phyloP scores from a whole-genome alignment of 129 eudicot species.

The Pseudognaphalium luteoalbum region DNA sequence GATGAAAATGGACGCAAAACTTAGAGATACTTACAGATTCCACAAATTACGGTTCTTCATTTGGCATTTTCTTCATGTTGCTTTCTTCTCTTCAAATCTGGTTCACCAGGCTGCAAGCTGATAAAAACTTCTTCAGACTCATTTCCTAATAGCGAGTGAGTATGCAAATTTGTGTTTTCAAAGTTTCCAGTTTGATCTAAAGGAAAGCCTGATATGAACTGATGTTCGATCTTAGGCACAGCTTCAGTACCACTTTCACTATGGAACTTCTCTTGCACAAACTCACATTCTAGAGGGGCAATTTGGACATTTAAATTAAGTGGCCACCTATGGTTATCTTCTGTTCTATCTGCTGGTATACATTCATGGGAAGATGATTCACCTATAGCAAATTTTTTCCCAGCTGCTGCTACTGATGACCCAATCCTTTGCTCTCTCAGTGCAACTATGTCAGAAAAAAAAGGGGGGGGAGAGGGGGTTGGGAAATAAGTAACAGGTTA shows the following conservation, averaged over 20 bases:
- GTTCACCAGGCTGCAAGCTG: conserved; percentile 63
- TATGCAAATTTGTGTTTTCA: conserved; percentile 30
- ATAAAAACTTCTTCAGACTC: conserved; percentile 44
- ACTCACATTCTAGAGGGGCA: conserved; percentile 31
- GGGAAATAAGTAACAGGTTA: conserved; percentile 3
- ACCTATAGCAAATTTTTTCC: conserved; percentile 46
- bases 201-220: conserved; percentile 58
- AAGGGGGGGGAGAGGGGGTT: conserved; percentile 1
- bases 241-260: conserved; percentile 30
- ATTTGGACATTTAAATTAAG: conserved; percentile 39
- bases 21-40: conserved; percentile 30
- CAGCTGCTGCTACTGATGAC: conserved; percentile 32
- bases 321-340: conserved; percentile 42
- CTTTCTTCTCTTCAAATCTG: conserved; percentile 61
- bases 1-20: conserved; percentile 31
- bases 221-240: conserved; percentile 39
- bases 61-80: conserved; percentile 28
- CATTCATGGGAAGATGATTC: conserved; percentile 53
- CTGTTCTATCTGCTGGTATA: conserved; percentile 32
- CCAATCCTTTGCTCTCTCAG: conserved; percentile 61
- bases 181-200: conserved; percentile 13
- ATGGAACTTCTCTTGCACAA: conserved; percentile 28
- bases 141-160: conserved; percentile 36
- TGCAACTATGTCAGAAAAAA: conserved; percentile 47
- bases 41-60: conserved; percentile 14